Percentiles rank a stretch among this genome's conserved stretches.
Conservation (phyloP, 768 basidiomycete genomes). For the Lactifluus volemus region DNA sequence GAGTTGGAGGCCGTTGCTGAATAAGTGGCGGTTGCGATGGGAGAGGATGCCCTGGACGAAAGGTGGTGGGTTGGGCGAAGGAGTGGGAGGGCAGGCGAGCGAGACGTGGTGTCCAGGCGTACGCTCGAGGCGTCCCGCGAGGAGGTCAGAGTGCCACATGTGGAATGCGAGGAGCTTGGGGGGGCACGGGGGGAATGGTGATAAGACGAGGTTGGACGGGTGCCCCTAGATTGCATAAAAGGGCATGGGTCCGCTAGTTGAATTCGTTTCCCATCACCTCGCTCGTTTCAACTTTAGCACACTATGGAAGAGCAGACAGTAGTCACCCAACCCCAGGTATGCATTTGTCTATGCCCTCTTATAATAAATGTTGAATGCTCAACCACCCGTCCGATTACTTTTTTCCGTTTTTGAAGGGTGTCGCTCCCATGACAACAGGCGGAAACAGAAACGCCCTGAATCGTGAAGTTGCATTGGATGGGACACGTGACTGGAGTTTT, state of each 20-base stretch:
- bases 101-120: too few relatives aligned
- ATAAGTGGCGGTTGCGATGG: too few relatives aligned
- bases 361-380: too few relatives aligned
- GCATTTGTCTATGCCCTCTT: not conserved
- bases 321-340: not conserved
- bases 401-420: not conserved
- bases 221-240: not conserved
- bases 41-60: too few relatives aligned
- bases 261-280: not conserved
- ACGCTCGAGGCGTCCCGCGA: too few relatives aligned
- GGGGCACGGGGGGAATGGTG: too few relatives aligned
- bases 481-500: conserved; percentile 28
- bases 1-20: too few relatives aligned
- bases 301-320: not conserved
- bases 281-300: not conserved
- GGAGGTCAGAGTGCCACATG: too few relatives aligned
- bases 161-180: too few relatives aligned
- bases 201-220: too few relatives aligned
- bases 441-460: conserved; percentile 23
- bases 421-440: not conserved
- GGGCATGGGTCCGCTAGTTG: not conserved
- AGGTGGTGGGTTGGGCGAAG: too few relatives aligned
- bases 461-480: conserved; percentile 21
- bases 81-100: too few relatives aligned
- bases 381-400: not conserved